A percentile compares a stretch with the other conserved stretches of the same genome.
These are phyloP conservation scores for Zasmidium angulare DNA, from an alignment of 2,329 filamentous ascomycete species.

Conservation along the genomic window DNA sequence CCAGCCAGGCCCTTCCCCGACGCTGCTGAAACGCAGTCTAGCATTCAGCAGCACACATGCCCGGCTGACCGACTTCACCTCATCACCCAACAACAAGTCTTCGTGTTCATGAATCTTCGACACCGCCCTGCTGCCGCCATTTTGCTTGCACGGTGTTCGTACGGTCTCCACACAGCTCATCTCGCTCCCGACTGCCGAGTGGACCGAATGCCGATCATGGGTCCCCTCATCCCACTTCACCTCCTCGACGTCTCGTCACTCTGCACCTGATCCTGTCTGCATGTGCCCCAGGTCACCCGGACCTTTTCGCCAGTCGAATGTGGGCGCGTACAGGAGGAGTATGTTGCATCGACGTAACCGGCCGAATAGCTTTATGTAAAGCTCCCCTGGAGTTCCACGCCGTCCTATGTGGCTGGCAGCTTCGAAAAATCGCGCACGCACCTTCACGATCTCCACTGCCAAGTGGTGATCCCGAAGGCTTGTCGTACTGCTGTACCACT, in stretches of 20 bases:
- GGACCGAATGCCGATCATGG: background rate
- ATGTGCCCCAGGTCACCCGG: background rate
- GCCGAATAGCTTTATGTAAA: background rate
- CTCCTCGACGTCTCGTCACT: background rate
- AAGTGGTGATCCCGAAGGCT: background rate
- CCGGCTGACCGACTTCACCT: background rate
- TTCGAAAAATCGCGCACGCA: background rate
- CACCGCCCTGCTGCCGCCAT: background rate
- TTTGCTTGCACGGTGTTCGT: background rate
- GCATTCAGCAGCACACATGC: background rate
- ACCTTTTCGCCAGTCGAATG: background rate
- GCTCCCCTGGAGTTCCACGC: background rate
- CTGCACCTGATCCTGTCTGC: background rate
- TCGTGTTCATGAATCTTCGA: background rate
- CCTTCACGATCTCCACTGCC: background rate
- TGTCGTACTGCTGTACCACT: background rate
- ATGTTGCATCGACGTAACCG: background rate
- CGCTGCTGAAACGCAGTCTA: background rate
- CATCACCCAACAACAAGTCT: background rate
- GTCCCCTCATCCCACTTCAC: background rate
- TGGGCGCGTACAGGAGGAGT: background rate
- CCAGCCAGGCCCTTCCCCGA: background rate
- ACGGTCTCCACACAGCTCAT: background rate
- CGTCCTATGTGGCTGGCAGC: background rate
- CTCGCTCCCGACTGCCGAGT: background rate